A percentile compares a stretch with the other conserved stretches of the same genome.
These are phyloP conservation scores for Curvularia sp. DNA, from an alignment of 2,329 filamentous ascomycete genomes.

Conservation along the genomic window DNA sequence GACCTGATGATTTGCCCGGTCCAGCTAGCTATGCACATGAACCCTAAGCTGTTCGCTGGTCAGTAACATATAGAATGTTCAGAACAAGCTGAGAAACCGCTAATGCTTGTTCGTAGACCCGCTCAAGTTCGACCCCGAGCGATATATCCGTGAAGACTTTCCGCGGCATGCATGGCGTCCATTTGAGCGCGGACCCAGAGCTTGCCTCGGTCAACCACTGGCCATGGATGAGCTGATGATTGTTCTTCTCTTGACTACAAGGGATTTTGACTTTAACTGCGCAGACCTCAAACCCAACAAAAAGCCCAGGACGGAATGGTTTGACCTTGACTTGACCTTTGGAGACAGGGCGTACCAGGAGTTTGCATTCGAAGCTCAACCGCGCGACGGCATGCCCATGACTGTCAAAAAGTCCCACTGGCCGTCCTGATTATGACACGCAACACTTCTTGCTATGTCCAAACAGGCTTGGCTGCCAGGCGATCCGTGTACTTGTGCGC, in stretches of 20 bases:
- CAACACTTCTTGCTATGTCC: background rate
- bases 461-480: background rate
- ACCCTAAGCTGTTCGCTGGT: constrained; percentile 36
- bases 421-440: constrained; percentile 10
- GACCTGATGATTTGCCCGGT: constrained; percentile 54
- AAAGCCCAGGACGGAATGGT: constrained; percentile 34
- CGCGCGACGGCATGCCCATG: constrained; percentile 44
- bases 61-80: background rate
- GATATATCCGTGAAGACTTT: constrained; percentile 50
- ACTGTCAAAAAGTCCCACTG: constrained; percentile 33
- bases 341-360: constrained; percentile 44
- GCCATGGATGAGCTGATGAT: constrained; percentile 61
- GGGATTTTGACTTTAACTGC: constrained; percentile 58
- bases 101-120: constrained; percentile 9
- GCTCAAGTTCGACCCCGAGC: constrained; percentile 43
- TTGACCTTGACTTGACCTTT: constrained; percentile 36
- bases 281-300: constrained; percentile 37
- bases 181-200: constrained; percentile 63
- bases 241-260: constrained; percentile 58
- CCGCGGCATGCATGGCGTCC: constrained; percentile 60
- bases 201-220: constrained; percentile 65
- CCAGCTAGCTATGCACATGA: constrained; percentile 47
- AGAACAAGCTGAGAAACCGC: background rate
- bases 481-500: background rate
- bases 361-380: constrained; percentile 42